Evolutionary conservation across 2,329 filamentous ascomycete species (phyloP).

Genomic region (Sclerotinia sclerotiorum): DNA sequence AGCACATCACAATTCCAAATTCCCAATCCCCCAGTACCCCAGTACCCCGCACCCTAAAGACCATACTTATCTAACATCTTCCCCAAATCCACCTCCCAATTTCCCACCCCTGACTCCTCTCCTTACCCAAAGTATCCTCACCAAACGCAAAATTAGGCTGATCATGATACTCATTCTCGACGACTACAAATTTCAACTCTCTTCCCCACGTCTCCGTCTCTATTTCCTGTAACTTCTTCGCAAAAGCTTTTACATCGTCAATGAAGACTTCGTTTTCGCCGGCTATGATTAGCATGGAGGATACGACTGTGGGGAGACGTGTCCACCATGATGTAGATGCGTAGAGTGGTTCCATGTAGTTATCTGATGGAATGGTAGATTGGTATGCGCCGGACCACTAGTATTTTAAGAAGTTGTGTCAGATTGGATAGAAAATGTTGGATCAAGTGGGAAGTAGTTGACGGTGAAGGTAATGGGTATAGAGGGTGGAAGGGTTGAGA

Average conservation of each 20-base stretch:
- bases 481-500: not conserved
- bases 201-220: constrained; percentile 20
- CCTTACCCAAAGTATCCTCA: constrained; percentile 2
- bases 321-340: constrained; percentile 56
- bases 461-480: constrained; percentile 27
- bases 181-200: constrained; percentile 17
- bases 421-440: constrained; percentile 45
- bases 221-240: constrained; percentile 45
- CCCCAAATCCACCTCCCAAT: constrained; percentile 10
- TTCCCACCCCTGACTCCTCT: constrained; percentile 2
- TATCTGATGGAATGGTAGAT: constrained; percentile 41
- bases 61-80: not conserved
- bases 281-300: constrained; percentile 52
- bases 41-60: no score
- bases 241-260: constrained; percentile 54
- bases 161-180: constrained; percentile 36
- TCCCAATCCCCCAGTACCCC: not conserved
- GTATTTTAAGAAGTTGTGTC: constrained; percentile 41
- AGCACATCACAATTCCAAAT: not conserved
- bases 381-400: constrained; percentile 41
- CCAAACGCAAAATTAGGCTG: constrained; percentile 32
- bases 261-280: constrained; percentile 57
- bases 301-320: constrained; percentile 45
- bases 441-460: not conserved
- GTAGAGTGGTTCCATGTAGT: constrained; percentile 53